Percentiles rank a stretch among this genome's conserved stretches.
phyloP scores from a whole-genome alignment of 2,329 filamentous ascomycete genomes.

The Furcasterigmium sp. region DNA sequence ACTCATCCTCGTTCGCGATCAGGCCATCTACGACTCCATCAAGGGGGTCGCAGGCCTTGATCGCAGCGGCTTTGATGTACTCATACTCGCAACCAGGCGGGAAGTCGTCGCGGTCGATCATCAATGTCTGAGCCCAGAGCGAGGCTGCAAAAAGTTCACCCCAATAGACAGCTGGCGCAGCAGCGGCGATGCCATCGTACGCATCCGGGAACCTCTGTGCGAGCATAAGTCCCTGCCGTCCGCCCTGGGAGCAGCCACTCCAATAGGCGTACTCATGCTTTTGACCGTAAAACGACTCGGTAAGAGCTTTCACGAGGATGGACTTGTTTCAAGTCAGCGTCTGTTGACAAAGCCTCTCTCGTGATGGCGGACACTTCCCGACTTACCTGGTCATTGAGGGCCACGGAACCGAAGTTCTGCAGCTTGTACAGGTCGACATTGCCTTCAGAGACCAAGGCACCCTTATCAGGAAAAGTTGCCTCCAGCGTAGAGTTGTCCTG shows the following conservation, averaged over 20 bases:
- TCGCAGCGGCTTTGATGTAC: slow-evolving; percentile 25
- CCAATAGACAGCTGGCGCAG: slow-evolving; percentile 18
- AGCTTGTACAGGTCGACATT: slow-evolving; percentile 18
- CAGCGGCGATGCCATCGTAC: slow-evolving; percentile 36
- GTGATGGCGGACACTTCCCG: too few relatives aligned
- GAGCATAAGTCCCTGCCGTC: slow-evolving; percentile 42
- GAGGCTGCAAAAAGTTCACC: background rate
- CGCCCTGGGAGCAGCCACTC: slow-evolving; percentile 46
- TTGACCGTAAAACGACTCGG: slow-evolving; percentile 31
- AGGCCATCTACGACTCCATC: slow-evolving; percentile 19
- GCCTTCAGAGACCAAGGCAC: slow-evolving; percentile 13
- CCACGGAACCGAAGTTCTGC: slow-evolving; percentile 18
- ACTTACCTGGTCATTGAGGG: slow-evolving; percentile 21
- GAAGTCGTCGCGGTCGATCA: slow-evolving; percentile 14
- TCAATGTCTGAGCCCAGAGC: background rate
- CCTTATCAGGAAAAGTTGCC: background rate
- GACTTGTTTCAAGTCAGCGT: slow-evolving; percentile 13
- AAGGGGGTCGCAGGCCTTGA: slow-evolving; percentile 20
- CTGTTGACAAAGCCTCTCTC: too few relatives aligned
- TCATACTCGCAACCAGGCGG: slow-evolving; percentile 26
- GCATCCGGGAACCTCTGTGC: slow-evolving; percentile 42
- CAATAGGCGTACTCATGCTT: slow-evolving; percentile 36
- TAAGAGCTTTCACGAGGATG: slow-evolving; percentile 34
- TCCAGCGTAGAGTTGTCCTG: background rate
- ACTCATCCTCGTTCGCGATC: slow-evolving; percentile 11